These are phyloP conservation scores for Hericium rajendrae DNA, from an alignment of 768 basidiomycete species.

Conservation along the genomic window DNA sequence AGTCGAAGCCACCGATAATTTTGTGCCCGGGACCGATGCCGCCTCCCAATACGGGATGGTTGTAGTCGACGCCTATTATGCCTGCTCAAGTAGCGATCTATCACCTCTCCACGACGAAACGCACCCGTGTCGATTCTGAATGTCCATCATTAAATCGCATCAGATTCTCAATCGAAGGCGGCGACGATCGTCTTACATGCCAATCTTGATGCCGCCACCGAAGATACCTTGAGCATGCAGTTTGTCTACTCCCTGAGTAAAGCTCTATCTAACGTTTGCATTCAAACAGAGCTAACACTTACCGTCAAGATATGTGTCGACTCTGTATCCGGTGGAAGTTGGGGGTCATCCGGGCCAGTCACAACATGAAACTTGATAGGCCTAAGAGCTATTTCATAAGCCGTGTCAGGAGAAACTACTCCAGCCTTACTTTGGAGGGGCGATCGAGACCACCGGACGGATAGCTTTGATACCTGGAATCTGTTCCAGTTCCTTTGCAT, in stretches of 20 bases:
- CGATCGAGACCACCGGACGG: conserved; percentile 39
- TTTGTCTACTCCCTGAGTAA: conserved; percentile 46
- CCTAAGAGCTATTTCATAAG: conserved; percentile 20
- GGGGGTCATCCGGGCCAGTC: conserved; percentile 30
- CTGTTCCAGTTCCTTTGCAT: conserved; percentile 33
- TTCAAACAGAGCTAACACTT: conserved; percentile 7
- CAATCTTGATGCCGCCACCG: conserved; percentile 60
- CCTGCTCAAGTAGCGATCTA: not conserved
- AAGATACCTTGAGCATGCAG: conserved; percentile 52
- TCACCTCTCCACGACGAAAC: not conserved
- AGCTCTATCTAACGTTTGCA: not conserved
- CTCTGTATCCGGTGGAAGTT: conserved; percentile 34
- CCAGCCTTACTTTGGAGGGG: conserved; percentile 31
- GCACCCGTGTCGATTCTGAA: conserved; percentile 36
- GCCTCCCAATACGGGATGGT: conserved; percentile 44
- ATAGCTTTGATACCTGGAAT: conserved; percentile 48
- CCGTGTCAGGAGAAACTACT: not conserved
- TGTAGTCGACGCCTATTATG: conserved; percentile 43
- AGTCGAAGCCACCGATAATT: conserved; percentile 43
- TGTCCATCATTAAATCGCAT: not conserved
- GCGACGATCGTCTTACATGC: conserved; percentile 33
- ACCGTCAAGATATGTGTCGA: conserved; percentile 49
- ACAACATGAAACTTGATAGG: conserved; percentile 35
- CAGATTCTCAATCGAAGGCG: not conserved
- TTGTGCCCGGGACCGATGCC: conserved; percentile 46